Evolutionary conservation across 768 basidiomycete genomes (phyloP).

Genomic region (Termitomyces sp.): DNA sequence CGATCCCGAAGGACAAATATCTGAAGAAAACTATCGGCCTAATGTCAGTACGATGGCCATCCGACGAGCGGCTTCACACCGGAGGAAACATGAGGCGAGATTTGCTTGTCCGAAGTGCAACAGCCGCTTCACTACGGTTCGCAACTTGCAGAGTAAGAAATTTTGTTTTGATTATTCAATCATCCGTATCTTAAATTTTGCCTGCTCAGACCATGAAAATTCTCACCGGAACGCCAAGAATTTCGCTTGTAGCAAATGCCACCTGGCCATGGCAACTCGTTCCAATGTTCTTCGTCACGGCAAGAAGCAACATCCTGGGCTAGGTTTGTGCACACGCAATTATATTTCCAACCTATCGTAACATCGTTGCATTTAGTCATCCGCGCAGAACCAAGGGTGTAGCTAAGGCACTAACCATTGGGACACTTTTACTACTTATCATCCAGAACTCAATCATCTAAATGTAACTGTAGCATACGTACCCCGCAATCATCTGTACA

Average conservation of each 20-base stretch:
- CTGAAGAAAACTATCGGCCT: background rate
- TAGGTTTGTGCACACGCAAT: background rate
- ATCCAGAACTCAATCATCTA: background rate
- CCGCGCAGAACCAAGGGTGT: background rate
- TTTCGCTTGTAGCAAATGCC: slow-evolving; percentile 12
- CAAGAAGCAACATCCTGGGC: slow-evolving; percentile 9
- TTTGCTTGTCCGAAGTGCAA: background rate
- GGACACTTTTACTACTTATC: background rate
- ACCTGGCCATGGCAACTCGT: slow-evolving; percentile 10
- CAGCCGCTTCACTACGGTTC: slow-evolving; percentile 6
- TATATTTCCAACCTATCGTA: background rate
- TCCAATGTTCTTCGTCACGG: slow-evolving; percentile 13
- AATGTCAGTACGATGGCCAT: background rate
- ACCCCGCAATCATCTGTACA: background rate
- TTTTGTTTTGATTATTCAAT: background rate
- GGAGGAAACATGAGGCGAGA: slow-evolving; percentile 6
- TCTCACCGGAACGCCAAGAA: slow-evolving; percentile 16
- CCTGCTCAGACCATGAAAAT: slow-evolving; percentile 15
- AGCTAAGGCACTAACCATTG: background rate
- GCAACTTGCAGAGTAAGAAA: slow-evolving; percentile 6
- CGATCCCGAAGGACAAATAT: background rate
- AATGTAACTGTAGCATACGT: background rate
- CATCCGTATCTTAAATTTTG: background rate
- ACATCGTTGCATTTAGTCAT: background rate
- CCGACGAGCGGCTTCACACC: slow-evolving; percentile 5